These are phyloP conservation scores for Zelonia costaricensis DNA, from an alignment of 208 protist genomes.

Conservation along the genomic window DNA sequence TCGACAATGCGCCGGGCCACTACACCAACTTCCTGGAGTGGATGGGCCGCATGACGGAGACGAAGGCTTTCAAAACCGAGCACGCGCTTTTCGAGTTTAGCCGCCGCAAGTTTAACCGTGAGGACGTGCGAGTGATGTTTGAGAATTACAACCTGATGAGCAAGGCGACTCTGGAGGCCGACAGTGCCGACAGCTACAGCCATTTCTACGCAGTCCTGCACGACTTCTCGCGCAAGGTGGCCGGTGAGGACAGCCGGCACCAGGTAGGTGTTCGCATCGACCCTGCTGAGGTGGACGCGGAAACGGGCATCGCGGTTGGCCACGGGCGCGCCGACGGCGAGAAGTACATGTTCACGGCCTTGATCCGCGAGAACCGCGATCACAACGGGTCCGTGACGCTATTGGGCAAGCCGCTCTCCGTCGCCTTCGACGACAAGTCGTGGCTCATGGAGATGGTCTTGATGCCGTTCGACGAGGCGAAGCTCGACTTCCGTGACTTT, in stretches of 20 bases:
- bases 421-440: slow-evolving; percentile 81
- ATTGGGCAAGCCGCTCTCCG: slow-evolving; percentile 76
- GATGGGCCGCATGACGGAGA: slow-evolving; percentile 89
- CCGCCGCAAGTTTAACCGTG: slow-evolving; percentile 81
- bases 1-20: slow-evolving; percentile 86
- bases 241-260: slow-evolving; percentile 84
- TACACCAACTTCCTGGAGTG: slow-evolving; percentile 93
- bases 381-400: slow-evolving; percentile 69
- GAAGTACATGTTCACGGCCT: slow-evolving; percentile 83
- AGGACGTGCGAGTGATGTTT: slow-evolving; percentile 90
- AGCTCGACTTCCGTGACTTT: slow-evolving; percentile 83
- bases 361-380: slow-evolving; percentile 83
- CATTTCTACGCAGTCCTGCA: slow-evolving; percentile 87
- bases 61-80: slow-evolving; percentile 89
- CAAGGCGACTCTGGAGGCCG: slow-evolving; percentile 66
- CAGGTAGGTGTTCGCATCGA: slow-evolving; percentile 93
- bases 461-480: slow-evolving; percentile 90
- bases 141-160: slow-evolving; percentile 92
- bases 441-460: slow-evolving; percentile 92
- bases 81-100: slow-evolving; percentile 90
- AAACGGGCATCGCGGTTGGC: slow-evolving; percentile 82
- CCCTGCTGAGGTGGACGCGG: slow-evolving; percentile 70
- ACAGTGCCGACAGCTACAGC: slow-evolving; percentile 88
- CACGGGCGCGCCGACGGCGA: slow-evolving; percentile 82
- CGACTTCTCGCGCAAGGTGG: slow-evolving; percentile 89